phyloP scores from a whole-genome alignment of 2,329 filamentous ascomycete species.

The Hymenoscyphus linearis region DNA sequence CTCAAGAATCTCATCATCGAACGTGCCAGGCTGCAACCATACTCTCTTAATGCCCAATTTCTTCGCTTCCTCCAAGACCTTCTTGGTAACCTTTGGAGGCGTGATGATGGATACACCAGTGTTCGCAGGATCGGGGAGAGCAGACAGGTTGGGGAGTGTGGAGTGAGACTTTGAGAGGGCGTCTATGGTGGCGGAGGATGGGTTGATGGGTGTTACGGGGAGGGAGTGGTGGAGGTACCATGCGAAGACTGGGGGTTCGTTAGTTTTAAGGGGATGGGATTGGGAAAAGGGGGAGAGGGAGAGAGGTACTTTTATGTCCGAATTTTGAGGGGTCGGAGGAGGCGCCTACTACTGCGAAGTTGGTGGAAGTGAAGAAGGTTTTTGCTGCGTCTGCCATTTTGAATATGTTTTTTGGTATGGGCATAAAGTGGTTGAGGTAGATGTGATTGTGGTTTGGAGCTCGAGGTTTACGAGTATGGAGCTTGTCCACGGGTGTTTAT shows the following conservation, averaged over 20 bases:
- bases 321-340: constrained; percentile 81
- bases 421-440: neutral
- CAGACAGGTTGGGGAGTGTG: constrained; percentile 45
- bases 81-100: constrained; percentile 69
- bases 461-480: neutral
- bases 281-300: neutral
- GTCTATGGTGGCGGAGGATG: constrained; percentile 58
- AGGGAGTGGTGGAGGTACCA: constrained; percentile 81
- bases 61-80: constrained; percentile 72
- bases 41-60: constrained; percentile 66
- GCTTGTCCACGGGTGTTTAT: neutral
- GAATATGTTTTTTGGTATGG: neutral
- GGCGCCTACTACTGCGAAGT: constrained; percentile 86
- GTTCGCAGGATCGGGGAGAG: constrained; percentile 59
- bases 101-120: constrained; percentile 86
- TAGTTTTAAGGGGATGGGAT: neutral
- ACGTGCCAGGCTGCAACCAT: constrained; percentile 89
- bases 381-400: constrained; percentile 61
- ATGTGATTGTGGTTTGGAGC: neutral
- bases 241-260: constrained; percentile 62
- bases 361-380: constrained; percentile 72
- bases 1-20: constrained; percentile 67
- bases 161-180: constrained; percentile 51
- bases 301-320: constrained; percentile 71
- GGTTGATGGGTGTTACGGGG: constrained; percentile 80